A percentile compares a stretch with the other conserved stretches of the same genome.
These are phyloP conservation scores for Verticillium nonalfalfae DNA, from an alignment of 2,329 filamentous ascomycete species.

Conservation along the genomic window DNA sequence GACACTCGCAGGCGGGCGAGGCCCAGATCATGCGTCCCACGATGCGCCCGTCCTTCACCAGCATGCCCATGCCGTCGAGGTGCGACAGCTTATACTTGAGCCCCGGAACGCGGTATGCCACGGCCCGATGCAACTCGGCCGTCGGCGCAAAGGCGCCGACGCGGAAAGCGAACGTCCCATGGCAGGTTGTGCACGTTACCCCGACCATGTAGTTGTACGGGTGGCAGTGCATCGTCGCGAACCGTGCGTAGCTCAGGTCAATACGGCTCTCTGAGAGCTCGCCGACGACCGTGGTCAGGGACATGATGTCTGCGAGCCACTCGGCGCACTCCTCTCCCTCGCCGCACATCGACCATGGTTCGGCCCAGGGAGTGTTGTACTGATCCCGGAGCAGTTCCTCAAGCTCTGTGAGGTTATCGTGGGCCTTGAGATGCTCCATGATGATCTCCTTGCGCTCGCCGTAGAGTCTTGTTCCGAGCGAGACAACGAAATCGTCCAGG, in stretches of 20 bases:
- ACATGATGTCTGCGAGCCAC: not conserved
- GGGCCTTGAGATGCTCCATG: not conserved
- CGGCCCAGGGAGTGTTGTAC: not conserved
- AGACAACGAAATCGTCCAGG: not conserved
- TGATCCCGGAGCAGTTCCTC: not conserved
- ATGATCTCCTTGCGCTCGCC: not conserved
- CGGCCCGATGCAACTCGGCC: not conserved
- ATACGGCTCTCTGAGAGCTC: not conserved
- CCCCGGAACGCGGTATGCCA: not conserved
- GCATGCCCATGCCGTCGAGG: not conserved
- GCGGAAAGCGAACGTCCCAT: not conserved
- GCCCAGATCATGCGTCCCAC: conserved; percentile 2
- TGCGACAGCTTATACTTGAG: not conserved
- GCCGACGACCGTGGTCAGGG: not conserved
- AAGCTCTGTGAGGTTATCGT: not conserved
- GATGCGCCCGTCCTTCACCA: conserved; percentile 1
- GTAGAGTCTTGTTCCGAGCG: conserved; percentile 1
- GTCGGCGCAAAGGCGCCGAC: not conserved
- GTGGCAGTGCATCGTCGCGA: not conserved
- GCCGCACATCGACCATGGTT: not conserved
- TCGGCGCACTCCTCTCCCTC: not conserved
- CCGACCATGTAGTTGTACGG: not conserved
- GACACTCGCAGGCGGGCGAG: not conserved
- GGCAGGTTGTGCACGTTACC: not conserved
- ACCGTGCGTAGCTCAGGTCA: not conserved